Evolutionary conservation across 2,329 filamentous ascomycete species (phyloP).

Genomic region (Nemania diffusa): DNA sequence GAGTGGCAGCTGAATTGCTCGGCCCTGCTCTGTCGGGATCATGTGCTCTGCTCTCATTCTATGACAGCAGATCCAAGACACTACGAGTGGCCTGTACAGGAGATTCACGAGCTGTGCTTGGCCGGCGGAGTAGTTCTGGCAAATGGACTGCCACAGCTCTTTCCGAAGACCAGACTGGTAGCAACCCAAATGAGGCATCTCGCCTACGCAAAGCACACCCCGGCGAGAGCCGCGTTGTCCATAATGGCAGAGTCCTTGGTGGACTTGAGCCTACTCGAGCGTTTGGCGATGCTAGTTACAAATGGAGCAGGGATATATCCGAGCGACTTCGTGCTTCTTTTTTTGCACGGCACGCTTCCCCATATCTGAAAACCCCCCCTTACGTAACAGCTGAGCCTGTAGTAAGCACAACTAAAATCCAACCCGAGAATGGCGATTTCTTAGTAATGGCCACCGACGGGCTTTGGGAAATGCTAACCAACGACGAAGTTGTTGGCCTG

Average conservation of each 20-base stretch:
- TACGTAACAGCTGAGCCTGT: slow-evolving; percentile 98
- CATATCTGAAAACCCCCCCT: slow-evolving; percentile 86
- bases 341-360: slow-evolving; percentile 83
- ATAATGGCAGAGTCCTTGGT: slow-evolving; percentile 89
- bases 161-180: slow-evolving; percentile 93
- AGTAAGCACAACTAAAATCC: slow-evolving; percentile 90
- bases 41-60: slow-evolving; percentile 95
- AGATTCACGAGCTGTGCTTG: slow-evolving; percentile 94
- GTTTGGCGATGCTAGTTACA: slow-evolving; percentile 96
- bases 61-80: slow-evolving; percentile 86
- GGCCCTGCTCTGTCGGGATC: slow-evolving; percentile 96
- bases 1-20: slow-evolving; percentile 89
- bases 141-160: slow-evolving; percentile 94
- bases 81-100: slow-evolving; percentile 95
- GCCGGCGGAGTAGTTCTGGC: slow-evolving; percentile 78
- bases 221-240: slow-evolving; percentile 85
- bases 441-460: slow-evolving; percentile 96
- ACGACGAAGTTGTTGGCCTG: slow-evolving; percentile 95
- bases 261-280: slow-evolving; percentile 92
- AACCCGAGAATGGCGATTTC: slow-evolving; percentile 91
- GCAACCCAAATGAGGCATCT: slow-evolving; percentile 83
- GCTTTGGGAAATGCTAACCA: slow-evolving; percentile 98
- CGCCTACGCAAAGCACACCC: slow-evolving; percentile 89
- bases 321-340: slow-evolving; percentile 84
- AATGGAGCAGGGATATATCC: slow-evolving; percentile 90